These are phyloP conservation scores for Dipodascus albidus DNA, from an alignment of 805 yeast species.

Conservation along the genomic window DNA sequence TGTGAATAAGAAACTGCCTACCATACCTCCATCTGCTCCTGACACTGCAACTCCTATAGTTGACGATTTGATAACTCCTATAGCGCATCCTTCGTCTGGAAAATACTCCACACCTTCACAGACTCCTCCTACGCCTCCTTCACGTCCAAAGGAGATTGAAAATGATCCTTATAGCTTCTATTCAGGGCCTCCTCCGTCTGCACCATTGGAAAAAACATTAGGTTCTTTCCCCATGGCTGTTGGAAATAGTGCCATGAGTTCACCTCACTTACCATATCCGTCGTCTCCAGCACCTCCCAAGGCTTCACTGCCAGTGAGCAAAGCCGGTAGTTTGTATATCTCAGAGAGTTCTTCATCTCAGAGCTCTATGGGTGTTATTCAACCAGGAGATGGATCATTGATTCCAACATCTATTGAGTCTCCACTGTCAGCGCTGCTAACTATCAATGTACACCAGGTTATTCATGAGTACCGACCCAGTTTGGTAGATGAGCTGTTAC, in stretches of 20 bases:
- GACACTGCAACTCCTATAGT: background rate
- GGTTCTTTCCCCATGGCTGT: slow-evolving; percentile 4
- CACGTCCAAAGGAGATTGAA: background rate
- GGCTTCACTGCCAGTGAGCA: background rate
- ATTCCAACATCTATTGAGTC: background rate
- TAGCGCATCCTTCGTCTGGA: background rate
- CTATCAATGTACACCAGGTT: slow-evolving; percentile 55
- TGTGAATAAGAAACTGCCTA: background rate
- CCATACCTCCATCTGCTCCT: background rate
- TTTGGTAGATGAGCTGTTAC: slow-evolving; percentile 69
- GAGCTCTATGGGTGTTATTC: background rate
- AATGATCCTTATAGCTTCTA: background rate
- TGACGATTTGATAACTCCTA: background rate
- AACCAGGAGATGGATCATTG: background rate
- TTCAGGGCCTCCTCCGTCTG: slow-evolving; percentile 1
- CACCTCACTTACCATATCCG: background rate
- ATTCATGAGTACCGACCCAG: slow-evolving; percentile 63
- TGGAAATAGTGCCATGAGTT: background rate
- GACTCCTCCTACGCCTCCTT: slow-evolving; percentile 2
- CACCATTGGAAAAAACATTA: background rate
- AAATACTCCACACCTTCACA: slow-evolving; percentile 2
- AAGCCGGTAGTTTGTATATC: background rate
- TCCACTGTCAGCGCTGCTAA: slow-evolving; percentile 2
- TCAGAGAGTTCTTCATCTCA: background rate
- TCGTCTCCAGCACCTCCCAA: background rate